phyloP scores from a whole-genome alignment of 306 rosid genomes.

The Calophaca sinica region DNA sequence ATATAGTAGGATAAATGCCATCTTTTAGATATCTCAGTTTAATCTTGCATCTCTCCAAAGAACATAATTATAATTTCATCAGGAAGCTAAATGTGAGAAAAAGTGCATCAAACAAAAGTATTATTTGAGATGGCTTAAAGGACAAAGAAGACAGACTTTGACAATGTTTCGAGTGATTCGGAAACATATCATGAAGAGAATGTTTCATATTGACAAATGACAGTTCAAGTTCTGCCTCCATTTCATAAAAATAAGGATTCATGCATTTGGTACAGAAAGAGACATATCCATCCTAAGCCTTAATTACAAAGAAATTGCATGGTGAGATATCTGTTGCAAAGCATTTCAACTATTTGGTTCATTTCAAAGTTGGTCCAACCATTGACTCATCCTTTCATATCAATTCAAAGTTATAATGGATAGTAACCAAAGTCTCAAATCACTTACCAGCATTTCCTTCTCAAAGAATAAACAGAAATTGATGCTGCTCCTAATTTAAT shows the following conservation, averaged over 20 bases:
- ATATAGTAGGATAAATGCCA: conserved; percentile 1
- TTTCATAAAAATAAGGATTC: neutral
- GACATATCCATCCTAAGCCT: neutral
- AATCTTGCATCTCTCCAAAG: conserved; percentile 31
- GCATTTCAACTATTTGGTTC: neutral
- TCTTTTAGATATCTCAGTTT: conserved; percentile 22
- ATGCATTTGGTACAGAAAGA: neutral
- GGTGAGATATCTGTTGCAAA: neutral
- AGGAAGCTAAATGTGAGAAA: conserved; percentile 10
- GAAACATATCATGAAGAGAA: conserved; percentile 11
- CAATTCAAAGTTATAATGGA: neutral
- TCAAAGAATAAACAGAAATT: neutral
- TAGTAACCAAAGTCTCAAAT: neutral
- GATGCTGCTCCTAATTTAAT: neutral
- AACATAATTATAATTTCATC: conserved; percentile 27
- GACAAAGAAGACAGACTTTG: conserved; percentile 20
- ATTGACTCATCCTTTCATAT: neutral
- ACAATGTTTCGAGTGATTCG: conserved; percentile 7
- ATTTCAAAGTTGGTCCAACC: neutral
- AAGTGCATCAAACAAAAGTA: neutral
- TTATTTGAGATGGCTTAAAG: conserved; percentile 3
- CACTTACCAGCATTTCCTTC: neutral
- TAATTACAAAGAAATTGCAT: neutral
- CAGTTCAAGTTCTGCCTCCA: neutral
- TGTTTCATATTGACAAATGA: neutral